Percentiles rank a stretch among this genome's conserved stretches.
Conservation (phyloP, 441 rosid species). For the Euphorbia corollata region DNA sequence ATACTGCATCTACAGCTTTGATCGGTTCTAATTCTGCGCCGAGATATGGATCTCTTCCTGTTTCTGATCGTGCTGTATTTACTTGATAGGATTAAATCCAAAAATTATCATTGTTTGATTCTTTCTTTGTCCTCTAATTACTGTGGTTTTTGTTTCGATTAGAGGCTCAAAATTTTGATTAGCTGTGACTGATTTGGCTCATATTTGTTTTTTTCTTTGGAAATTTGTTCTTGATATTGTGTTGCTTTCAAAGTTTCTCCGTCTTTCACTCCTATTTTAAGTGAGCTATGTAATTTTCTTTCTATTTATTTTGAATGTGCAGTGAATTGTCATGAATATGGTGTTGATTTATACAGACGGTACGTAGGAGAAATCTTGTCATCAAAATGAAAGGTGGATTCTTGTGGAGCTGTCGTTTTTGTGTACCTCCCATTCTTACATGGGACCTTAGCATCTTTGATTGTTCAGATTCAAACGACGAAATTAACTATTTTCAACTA, state of each 20-base stretch:
- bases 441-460: conserved; percentile 11
- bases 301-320: conserved; percentile 4
- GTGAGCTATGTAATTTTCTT: background rate
- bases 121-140: background rate
- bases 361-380: background rate
- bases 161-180: background rate
- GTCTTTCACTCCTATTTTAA: too few species aligned
- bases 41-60: too few species aligned
- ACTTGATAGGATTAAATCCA: background rate
- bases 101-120: conserved; percentile 8
- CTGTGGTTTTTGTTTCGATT: background rate
- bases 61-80: background rate
- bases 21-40: too few species aligned
- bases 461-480: conserved; percentile 15
- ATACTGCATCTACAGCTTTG: too few species aligned
- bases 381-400: background rate
- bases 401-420: conserved; percentile 7
- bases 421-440: conserved; percentile 1
- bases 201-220: too few species aligned
- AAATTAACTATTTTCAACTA: conserved; percentile 20
- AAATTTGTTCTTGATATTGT: background rate
- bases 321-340: background rate
- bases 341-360: background rate
- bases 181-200: too few species aligned
- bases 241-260: background rate